These are phyloP conservation scores for Antrodiella citrinella DNA, from an alignment of 768 basidiomycete species.

Conservation along the genomic window DNA sequence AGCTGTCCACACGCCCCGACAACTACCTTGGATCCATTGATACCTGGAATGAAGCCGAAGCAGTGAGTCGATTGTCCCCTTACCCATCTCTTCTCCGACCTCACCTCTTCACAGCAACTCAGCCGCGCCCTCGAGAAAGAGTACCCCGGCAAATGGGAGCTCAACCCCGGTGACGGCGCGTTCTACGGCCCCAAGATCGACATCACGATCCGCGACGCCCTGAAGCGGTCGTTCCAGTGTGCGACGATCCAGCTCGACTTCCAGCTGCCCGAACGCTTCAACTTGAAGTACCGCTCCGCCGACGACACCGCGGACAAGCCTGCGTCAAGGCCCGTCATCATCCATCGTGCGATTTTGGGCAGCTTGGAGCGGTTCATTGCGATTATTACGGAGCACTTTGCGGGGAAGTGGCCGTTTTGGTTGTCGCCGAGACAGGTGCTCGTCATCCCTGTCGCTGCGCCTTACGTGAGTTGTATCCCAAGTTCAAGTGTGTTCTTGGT, in stretches of 20 bases:
- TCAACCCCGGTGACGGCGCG: conserved; percentile 95
- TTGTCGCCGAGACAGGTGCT: conserved; percentile 92
- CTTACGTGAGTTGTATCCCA: conserved; percentile 76
- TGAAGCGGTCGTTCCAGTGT: conserved; percentile 92
- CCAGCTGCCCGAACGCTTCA: conserved; percentile 95
- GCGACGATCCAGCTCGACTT: conserved; percentile 99
- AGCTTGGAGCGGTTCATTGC: conserved; percentile 94
- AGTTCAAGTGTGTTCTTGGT: neutral
- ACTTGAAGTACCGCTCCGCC: conserved; percentile 81
- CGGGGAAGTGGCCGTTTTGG: conserved; percentile 99
- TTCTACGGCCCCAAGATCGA: conserved; percentile 99
- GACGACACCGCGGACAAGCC: conserved; percentile 55
- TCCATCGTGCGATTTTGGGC: conserved; percentile 94
- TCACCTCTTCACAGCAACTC: conserved; percentile 52
- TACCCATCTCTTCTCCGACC: neutral
- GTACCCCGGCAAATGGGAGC: conserved; percentile 83
- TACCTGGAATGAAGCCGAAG: conserved; percentile 87
- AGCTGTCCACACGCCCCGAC: conserved; percentile 93
- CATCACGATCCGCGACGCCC: conserved; percentile 90
- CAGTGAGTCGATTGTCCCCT: conserved; percentile 31
- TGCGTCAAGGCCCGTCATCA: conserved; percentile 84
- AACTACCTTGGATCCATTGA: conserved; percentile 86
- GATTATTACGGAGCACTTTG: conserved; percentile 95
- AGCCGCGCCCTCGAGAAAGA: conserved; percentile 74
- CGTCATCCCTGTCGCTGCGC: conserved; percentile 86